Percentiles rank a stretch among this genome's conserved stretches.
Conservation (phyloP, 2,329 filamentous ascomycete species). For the Diaporthe vaccinii region DNA sequence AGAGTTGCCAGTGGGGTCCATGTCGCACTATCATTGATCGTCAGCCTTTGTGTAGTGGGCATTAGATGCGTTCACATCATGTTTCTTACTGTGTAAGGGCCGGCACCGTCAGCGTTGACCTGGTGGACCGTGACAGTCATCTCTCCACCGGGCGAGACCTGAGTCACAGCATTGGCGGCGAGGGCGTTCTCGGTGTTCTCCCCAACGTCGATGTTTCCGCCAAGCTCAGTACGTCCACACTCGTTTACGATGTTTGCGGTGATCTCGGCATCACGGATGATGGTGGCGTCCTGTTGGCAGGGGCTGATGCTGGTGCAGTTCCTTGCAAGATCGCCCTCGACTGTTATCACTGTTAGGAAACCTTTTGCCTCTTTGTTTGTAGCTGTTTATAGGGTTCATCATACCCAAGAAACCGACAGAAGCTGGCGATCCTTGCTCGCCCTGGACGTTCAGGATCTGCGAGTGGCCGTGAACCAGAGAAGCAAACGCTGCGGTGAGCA, state of each 20-base stretch:
- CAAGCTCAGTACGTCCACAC: slow-evolving; percentile 72
- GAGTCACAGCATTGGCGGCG: slow-evolving; percentile 58
- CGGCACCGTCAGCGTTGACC: slow-evolving; percentile 63
- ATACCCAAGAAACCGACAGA: slow-evolving; percentile 65
- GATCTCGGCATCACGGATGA: slow-evolving; percentile 72
- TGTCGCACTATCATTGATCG: slow-evolving; percentile 53
- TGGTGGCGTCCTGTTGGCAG: slow-evolving; percentile 75
- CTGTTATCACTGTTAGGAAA: slow-evolving; percentile 46
- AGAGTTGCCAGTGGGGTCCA: slow-evolving; percentile 60
- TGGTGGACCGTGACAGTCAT: slow-evolving; percentile 62
- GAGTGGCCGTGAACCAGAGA: slow-evolving; percentile 58
- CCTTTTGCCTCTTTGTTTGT: not conserved
- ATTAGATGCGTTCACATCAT: not conserved
- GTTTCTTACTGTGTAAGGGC: slow-evolving; percentile 56
- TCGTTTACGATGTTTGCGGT: slow-evolving; percentile 66
- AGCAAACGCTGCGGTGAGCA: slow-evolving; percentile 52
- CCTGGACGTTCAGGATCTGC: slow-evolving; percentile 62
- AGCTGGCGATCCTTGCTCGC: slow-evolving; percentile 58
- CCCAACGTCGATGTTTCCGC: slow-evolving; percentile 71
- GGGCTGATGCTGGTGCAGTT: slow-evolving; percentile 75
- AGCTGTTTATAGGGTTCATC: not conserved
- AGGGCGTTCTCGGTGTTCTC: slow-evolving; percentile 65
- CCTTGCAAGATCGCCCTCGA: slow-evolving; percentile 68
- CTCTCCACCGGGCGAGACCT: slow-evolving; percentile 58
- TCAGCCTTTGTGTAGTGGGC: not conserved